Percentiles rank a stretch among this genome's conserved stretches.
Conservation (phyloP, 768 basidiomycete genomes). For the Pleurotus citrinopileatus region DNA sequence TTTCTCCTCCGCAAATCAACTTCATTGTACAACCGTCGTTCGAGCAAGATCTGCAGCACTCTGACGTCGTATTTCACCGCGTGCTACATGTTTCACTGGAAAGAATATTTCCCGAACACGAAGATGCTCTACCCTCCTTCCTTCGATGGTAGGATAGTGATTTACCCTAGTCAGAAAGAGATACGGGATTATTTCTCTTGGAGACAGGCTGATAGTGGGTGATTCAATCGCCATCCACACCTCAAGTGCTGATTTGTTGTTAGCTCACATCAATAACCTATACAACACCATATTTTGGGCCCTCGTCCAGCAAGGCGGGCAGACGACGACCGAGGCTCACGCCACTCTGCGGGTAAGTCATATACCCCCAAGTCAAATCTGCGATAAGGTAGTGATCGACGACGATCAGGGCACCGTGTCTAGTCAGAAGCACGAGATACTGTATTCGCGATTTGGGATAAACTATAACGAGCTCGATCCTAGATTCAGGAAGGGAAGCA, state of each 20-base stretch:
- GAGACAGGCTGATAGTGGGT: constrained; percentile 93
- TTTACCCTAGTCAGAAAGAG: constrained; percentile 72
- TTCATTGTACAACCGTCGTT: constrained; percentile 78
- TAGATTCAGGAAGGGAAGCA: constrained; percentile 82
- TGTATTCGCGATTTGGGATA: constrained; percentile 77
- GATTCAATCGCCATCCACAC: not conserved
- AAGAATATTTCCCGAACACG: constrained; percentile 68
- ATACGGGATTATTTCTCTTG: constrained; percentile 93
- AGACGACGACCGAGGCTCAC: constrained; percentile 80
- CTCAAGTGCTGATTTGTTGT: constrained; percentile 4
- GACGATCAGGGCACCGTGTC: constrained; percentile 77
- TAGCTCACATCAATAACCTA: constrained; percentile 97
- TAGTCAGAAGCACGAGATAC: constrained; percentile 87
- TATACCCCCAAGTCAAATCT: not conserved
- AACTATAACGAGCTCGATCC: constrained; percentile 82
- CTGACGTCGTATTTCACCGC: constrained; percentile 89
- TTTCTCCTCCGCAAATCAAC: constrained; percentile 82
- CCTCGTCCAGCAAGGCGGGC: constrained; percentile 77
- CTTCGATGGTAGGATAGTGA: constrained; percentile 86
- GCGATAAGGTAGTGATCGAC: not conserved
- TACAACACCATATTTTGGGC: constrained; percentile 98
- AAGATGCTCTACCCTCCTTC: constrained; percentile 81
- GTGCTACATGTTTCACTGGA: constrained; percentile 86
- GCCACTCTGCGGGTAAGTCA: constrained; percentile 63
- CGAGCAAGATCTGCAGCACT: constrained; percentile 82